Evolutionary conservation across 2,329 filamentous ascomycete species (phyloP).

Genomic region (Ilyonectria destructans): DNA sequence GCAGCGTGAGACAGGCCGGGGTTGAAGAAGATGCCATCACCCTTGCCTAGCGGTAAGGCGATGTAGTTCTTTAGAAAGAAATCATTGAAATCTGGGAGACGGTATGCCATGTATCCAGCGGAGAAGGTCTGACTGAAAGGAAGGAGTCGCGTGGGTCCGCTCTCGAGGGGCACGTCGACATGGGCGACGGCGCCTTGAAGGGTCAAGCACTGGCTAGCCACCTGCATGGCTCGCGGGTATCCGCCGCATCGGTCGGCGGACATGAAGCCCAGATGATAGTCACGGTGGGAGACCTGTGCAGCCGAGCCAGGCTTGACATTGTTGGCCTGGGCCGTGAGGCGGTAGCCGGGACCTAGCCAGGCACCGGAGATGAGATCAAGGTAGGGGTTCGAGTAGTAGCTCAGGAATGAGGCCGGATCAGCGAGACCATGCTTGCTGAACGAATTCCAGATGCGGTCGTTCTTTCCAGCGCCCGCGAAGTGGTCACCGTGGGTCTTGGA

Average conservation of each 20-base stretch:
- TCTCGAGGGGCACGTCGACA: conserved; percentile 71
- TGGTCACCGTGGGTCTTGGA: conserved; percentile 69
- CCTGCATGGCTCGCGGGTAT: conserved; percentile 69
- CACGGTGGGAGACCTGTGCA: conserved; percentile 72
- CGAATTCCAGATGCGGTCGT: conserved; percentile 78
- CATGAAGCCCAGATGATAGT: conserved; percentile 78
- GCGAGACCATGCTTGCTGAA: conserved; percentile 73
- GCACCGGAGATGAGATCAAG: conserved; percentile 66
- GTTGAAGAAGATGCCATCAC: conserved; percentile 77
- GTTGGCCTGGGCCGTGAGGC: conserved; percentile 75
- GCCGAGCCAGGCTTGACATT: conserved; percentile 72
- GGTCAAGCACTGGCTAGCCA: conserved; percentile 71
- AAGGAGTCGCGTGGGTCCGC: conserved; percentile 73
- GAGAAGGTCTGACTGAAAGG: conserved; percentile 74
- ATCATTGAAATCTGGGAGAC: conserved; percentile 66
- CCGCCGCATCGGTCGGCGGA: conserved; percentile 61
- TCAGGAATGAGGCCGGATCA: conserved; percentile 67
- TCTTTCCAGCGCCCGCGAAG: conserved; percentile 70
- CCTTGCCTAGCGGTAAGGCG: conserved; percentile 66
- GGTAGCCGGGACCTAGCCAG: conserved; percentile 74
- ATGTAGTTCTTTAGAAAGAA: conserved; percentile 71
- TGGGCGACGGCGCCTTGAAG: conserved; percentile 77
- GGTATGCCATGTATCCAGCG: conserved; percentile 73
- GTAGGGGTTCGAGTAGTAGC: conserved; percentile 75
- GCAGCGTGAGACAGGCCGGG: conserved; percentile 76